Base-by-base conservation (phyloP, 352 stramenopile genomes). In the Blastocystis sp. region DNA sequence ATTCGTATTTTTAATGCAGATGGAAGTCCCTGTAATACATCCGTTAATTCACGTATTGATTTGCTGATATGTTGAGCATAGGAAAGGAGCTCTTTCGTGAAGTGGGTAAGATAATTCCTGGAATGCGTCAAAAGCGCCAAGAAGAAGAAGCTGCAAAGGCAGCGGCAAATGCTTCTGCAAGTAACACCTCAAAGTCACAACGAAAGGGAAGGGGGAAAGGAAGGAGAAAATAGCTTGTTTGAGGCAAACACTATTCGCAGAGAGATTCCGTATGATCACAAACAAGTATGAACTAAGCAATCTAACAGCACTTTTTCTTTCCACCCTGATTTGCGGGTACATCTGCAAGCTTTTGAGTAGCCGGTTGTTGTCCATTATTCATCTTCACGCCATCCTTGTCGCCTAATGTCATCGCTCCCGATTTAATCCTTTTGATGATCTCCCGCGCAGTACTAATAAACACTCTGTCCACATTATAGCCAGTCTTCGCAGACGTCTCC, bases 401-500 rank as follows among this genome's bases (percentile, higher is more conserved):
- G n/a, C 78, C 66, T 30, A 89, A 37, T 20, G 43, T 24, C 45
- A 89, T 79, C 39, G 73, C 13, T 11, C 78, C 78, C 37, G 78
- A 79, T 45, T 89, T 89, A 30, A 89, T 79, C 20, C 78, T 26
- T 7, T 65, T 62, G 50, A 89, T 89, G 30, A 89, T 79, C 56
- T 89, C 78, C 20, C 66, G 45, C 66, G 78, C 78, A 18, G 78
- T 89, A 20, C 54, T 37, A 43, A 89, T 59, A 50, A 89, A 89
- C 30, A 89, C 53, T n/a, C 76, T 79, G 55, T 89, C 78, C 63
- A 89, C 78, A 53, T 89, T 89, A 13, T 79, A 62, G 18, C 78
- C 78, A 18, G 78, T 89, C 47, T 89, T 89, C 24, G 78, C 78
- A 26, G 78, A 89, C 16, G 78, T 78, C 45, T 89, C 78, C 43